phyloP scores from a whole-genome alignment of 148 eudicot species.

The Selenicereus undatus region DNA sequence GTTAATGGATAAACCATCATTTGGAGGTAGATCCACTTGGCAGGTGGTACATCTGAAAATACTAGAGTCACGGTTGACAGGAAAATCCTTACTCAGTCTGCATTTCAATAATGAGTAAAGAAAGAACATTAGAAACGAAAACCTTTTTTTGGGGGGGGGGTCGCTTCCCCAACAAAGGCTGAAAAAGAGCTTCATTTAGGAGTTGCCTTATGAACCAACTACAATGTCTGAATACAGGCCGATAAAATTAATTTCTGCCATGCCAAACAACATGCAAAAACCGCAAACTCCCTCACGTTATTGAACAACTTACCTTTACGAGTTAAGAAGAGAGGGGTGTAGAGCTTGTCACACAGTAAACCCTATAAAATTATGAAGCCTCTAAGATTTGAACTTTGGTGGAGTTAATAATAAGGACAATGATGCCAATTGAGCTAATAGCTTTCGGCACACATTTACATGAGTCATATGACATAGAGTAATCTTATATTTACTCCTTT shows the following conservation, averaged over 20 bases:
- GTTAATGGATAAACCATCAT: constrained; percentile 66
- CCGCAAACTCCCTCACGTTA: not conserved
- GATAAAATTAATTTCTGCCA: not conserved
- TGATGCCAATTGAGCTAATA: too few species aligned
- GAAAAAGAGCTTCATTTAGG: too few species aligned
- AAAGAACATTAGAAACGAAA: not conserved
- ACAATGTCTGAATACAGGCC: not conserved
- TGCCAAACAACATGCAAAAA: constrained; percentile 6
- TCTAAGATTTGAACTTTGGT: too few species aligned
- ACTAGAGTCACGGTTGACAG: constrained; percentile 64
- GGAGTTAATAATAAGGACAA: constrained; percentile 58
- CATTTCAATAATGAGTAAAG: constrained; percentile 18
- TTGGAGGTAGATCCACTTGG: constrained; percentile 72
- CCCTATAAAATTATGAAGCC: too few species aligned
- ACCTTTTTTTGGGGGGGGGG: too few species aligned
- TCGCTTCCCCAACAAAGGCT: too few species aligned
- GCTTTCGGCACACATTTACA: too few species aligned
- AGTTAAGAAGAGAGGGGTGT: too few species aligned
- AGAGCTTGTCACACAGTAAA: too few species aligned
- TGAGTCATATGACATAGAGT: too few species aligned
- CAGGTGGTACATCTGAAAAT: constrained; percentile 83
- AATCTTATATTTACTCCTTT: too few species aligned
- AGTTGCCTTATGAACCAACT: not conserved
- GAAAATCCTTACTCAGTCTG: constrained; percentile 91
- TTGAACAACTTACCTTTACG: too few species aligned